Percentiles rank a stretch among this genome's conserved stretches.
Evolutionary conservation across 148 eudicot species (phyloP).

Genomic region (Vaccinium corymbosum): DNA sequence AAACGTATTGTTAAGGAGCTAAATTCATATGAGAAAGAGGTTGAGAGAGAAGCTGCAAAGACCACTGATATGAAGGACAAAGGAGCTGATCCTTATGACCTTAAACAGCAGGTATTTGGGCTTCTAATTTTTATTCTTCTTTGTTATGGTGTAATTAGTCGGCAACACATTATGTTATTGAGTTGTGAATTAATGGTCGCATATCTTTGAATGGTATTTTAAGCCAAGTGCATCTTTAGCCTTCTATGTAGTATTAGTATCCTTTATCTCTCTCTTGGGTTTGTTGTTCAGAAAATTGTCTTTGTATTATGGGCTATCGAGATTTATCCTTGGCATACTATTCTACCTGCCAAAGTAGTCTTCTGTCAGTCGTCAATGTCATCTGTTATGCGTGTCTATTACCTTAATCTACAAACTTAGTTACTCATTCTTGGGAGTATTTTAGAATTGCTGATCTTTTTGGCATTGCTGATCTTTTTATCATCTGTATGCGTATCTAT

Average conservation of each 20-base stretch:
- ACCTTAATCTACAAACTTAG: too few relatives aligned
- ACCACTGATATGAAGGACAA: constrained; percentile 80
- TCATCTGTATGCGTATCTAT: too few relatives aligned
- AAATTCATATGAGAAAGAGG: constrained; percentile 71
- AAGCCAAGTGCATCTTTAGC: background rate
- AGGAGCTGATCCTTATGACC: constrained; percentile 21
- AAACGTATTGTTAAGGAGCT: constrained; percentile 87
- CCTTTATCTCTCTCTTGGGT: background rate
- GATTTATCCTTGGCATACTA: background rate
- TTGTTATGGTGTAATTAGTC: background rate
- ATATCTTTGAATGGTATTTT: background rate
- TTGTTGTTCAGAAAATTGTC: constrained; percentile 1
- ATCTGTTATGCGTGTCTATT: background rate
- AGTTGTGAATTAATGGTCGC: background rate
- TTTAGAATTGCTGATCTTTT: background rate
- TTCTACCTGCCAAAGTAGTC: too few relatives aligned
- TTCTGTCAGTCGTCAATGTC: background rate
- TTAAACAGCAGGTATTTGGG: constrained; percentile 76
- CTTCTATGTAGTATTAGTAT: background rate
- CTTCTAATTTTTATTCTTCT: background rate
- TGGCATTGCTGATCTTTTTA: background rate
- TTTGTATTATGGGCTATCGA: background rate
- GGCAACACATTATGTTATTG: background rate
- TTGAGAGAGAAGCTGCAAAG: constrained; percentile 88
- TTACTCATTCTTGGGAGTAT: background rate